Percentiles rank a stretch among this genome's conserved stretches.
phyloP scores from a whole-genome alignment of 257 asterid genomes.

The Nicotiana noctiflora region DNA sequence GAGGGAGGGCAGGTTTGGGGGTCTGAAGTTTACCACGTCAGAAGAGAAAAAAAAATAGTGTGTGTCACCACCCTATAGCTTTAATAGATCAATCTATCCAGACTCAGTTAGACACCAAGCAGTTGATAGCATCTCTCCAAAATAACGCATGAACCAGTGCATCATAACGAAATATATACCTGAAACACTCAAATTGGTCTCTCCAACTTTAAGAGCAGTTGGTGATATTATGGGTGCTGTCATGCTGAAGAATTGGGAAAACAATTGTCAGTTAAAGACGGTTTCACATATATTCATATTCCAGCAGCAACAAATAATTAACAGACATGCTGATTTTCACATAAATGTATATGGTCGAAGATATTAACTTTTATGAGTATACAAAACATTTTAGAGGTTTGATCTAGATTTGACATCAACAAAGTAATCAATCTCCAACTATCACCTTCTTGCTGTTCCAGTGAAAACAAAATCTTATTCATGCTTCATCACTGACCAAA shows the following conservation, averaged over 20 bases:
- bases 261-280: not conserved
- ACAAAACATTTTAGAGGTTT: not conserved
- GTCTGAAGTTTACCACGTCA: not conserved
- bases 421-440: constrained; percentile 5
- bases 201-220: constrained; percentile 68
- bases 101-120: not conserved
- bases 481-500: constrained; percentile 1
- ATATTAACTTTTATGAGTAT: not conserved
- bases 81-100: constrained; percentile 3
- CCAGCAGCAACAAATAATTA: not conserved
- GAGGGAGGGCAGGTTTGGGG: not conserved
- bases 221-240: constrained; percentile 86
- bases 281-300: not conserved
- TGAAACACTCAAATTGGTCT: constrained; percentile 59
- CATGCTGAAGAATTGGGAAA: constrained; percentile 42
- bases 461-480: not conserved
- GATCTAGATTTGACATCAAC: not conserved
- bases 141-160: not conserved
- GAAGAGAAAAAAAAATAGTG: not conserved
- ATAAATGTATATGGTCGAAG: not conserved
- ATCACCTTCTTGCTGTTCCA: not conserved
- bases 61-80: not conserved
- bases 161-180: constrained; percentile 11
- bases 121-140: not conserved
- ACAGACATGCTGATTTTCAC: not conserved